These are phyloP conservation scores for Diaporthe australafricana DNA, from an alignment of 2,329 filamentous ascomycete genomes.

Conservation along the genomic window DNA sequence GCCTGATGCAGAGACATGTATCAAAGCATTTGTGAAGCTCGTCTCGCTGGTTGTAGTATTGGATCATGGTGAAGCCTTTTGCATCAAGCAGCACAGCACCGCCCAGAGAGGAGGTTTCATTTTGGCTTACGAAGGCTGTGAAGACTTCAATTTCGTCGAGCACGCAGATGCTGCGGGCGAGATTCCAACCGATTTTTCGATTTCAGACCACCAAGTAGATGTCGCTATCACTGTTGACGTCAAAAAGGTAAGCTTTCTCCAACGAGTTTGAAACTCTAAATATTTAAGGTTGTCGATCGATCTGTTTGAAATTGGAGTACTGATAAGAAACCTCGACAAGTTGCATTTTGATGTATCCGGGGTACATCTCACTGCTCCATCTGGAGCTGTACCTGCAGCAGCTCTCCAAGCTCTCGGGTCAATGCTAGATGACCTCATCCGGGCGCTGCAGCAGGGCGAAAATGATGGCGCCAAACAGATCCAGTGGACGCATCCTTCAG, in stretches of 20 bases:
- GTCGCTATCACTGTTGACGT: neutral
- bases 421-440: conserved; percentile 29
- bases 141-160: conserved; percentile 14
- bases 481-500: conserved; percentile 26
- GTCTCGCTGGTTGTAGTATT: conserved; percentile 34
- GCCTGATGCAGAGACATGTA: conserved; percentile 25
- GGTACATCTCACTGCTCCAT: conserved; percentile 14
- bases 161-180: conserved; percentile 1
- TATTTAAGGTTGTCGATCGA: too few relatives aligned
- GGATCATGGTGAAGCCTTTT: conserved; percentile 34
- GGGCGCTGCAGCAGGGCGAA: conserved; percentile 5
- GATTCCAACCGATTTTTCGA: conserved; percentile 36
- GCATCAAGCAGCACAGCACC: conserved; percentile 28
- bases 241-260: conserved; percentile 14
- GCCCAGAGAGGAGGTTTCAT: conserved; percentile 10
- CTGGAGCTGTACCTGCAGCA: conserved; percentile 25
- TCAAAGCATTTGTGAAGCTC: conserved; percentile 35
- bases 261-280: too few relatives aligned
- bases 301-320: too few relatives aligned
- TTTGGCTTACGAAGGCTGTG: conserved; percentile 20
- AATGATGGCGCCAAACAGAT: neutral
- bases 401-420: conserved; percentile 26
- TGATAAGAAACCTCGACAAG: neutral
- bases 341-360: conserved; percentile 16
- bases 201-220: conserved; percentile 19